Evolutionary conservation across 192 early-diverging fungal genomes (phyloP).

Genomic region (Coemansia sp.): DNA sequence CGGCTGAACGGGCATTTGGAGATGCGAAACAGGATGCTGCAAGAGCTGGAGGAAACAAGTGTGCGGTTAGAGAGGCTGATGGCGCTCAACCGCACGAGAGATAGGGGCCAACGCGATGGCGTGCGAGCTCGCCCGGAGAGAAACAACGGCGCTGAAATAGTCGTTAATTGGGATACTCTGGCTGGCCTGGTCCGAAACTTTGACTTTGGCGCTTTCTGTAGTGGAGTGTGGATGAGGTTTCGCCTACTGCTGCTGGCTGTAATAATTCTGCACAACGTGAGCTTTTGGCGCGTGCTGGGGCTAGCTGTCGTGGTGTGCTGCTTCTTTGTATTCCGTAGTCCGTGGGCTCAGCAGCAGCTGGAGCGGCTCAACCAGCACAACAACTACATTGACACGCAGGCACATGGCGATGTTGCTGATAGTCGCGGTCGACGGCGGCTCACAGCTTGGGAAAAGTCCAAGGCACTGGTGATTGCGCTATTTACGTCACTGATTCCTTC

Average conservation of each 20-base stretch:
- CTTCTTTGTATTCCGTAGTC: conserved; percentile 19
- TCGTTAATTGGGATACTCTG: conserved; percentile 2
- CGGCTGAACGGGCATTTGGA: neutral
- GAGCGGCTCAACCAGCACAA: conserved; percentile 11
- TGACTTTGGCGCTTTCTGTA: conserved; percentile 34
- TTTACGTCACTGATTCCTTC: conserved; percentile 46
- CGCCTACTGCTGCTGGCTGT: conserved; percentile 35
- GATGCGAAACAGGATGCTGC: neutral
- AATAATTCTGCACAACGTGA: conserved; percentile 39
- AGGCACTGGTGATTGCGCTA: conserved; percentile 39
- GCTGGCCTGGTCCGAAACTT: conserved; percentile 23
- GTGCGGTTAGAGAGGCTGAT: neutral
- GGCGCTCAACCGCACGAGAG: neutral
- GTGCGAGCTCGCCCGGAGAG: neutral
- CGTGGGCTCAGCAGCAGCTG: conserved; percentile 22
- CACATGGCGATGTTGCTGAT: neutral
- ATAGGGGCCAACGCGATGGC: neutral
- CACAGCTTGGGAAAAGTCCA: conserved; percentile 31
- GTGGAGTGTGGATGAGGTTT: conserved; percentile 29
- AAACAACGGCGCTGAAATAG: neutral
- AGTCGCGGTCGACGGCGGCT: conserved; percentile 8
- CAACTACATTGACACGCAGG: conserved; percentile 1
- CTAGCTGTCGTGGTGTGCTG: conserved; percentile 10
- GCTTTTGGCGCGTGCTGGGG: conserved; percentile 27
- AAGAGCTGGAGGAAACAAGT: conserved; percentile 1